These are phyloP conservation scores for Dictyostelium firmibasis DNA, from an alignment of 78 protist genomes.

Conservation along the genomic window DNA sequence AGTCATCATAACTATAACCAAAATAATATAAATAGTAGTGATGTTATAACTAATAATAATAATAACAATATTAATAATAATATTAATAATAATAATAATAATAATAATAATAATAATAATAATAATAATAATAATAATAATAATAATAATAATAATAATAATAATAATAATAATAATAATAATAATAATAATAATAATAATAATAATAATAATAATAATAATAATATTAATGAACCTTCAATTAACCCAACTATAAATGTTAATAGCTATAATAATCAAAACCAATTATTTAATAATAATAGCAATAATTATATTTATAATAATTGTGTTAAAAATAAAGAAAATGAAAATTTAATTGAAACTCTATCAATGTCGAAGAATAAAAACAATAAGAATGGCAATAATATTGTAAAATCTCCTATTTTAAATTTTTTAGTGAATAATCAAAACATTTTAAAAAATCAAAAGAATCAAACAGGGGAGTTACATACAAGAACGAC, in stretches of 20 bases:
- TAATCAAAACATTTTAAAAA: neutral
- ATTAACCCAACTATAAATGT: too few relatives aligned
- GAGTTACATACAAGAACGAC: neutral
- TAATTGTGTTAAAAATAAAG: neutral
- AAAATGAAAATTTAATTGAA: neutral
- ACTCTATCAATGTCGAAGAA: neutral
- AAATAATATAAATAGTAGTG: neutral
- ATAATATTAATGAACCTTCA: neutral
- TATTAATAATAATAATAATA: neutral
- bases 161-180: neutral
- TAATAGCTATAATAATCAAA: neutral
- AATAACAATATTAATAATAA: neutral
- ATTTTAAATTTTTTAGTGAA: neutral
- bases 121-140: neutral
- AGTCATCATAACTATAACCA: neutral
- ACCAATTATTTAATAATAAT: neutral
- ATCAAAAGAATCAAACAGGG: too few relatives aligned
- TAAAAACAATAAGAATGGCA: too few relatives aligned
- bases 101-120: neutral
- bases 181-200: neutral
- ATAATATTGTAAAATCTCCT: neutral
- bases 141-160: neutral
- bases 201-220: neutral
- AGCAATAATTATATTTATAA: too few relatives aligned
- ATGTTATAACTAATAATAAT: neutral